A percentile compares a stretch with the other conserved stretches of the same genome.
Conservation (phyloP, 176 grass and related monocot genomes). For the Lolium rigidum region DNA sequence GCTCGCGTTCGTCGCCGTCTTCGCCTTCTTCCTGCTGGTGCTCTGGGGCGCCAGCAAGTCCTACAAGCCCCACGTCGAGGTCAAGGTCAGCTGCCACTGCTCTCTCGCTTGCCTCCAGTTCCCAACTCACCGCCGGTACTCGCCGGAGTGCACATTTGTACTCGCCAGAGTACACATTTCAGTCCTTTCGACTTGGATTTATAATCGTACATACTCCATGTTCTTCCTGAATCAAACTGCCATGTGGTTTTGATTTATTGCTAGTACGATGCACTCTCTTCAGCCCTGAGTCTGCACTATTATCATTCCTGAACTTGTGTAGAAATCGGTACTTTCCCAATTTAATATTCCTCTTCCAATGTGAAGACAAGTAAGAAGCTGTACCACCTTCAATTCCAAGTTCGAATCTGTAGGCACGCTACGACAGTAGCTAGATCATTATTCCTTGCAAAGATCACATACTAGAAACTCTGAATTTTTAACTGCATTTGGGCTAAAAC, state of each 20-base stretch:
- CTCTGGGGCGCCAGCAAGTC: constrained; percentile 91
- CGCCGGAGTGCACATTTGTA: background rate
- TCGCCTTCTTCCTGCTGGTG: constrained; percentile 88
- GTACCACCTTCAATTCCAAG: too few species aligned
- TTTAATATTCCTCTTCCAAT: background rate
- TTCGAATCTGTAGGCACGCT: background rate
- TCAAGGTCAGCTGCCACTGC: constrained; percentile 62
- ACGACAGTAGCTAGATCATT: background rate
- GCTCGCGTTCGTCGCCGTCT: constrained; percentile 68
- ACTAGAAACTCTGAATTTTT: constrained; percentile 30
- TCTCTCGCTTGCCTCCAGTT: background rate
- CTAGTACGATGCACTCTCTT: background rate
- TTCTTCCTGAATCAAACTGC: background rate
- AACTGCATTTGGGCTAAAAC: constrained; percentile 20
- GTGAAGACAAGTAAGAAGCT: background rate
- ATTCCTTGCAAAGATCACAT: background rate
- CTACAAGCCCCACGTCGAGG: constrained; percentile 79
- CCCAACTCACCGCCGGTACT: background rate
- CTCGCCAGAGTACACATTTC: background rate
- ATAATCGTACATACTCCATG: background rate
- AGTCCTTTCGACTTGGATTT: background rate
- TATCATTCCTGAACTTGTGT: background rate
- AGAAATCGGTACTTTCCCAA: background rate
- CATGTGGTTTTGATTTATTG: background rate
- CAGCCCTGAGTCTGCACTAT: background rate